Evolutionary conservation across 129 eudicot genomes (phyloP), one percentile per base, ranked within the genome.

Genomic region (Chrysanthemum lavandulifolium): DNA sequence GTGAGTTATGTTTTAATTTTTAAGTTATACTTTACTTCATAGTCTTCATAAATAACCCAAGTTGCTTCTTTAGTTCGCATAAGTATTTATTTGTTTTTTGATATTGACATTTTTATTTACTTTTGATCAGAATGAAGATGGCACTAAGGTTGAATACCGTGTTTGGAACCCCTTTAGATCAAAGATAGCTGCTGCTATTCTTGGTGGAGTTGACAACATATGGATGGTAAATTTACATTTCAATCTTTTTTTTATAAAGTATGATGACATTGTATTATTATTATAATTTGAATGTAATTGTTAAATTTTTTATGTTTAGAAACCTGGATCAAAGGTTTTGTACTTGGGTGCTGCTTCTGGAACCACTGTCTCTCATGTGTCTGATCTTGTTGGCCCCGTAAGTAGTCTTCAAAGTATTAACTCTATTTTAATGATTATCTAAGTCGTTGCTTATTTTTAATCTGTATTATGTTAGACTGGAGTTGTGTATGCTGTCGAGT

Each of bases 261-360:
- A 54, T 15, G 16, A 55, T 55, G 61, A 16, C 61, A 1, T 56
- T 7, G 2, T 40, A 40, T 40, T 40, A 6, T 40, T 40, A 6
- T 29, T 40, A 40, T 52, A 53, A 12, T 5, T 53, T 3, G 13
- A 13, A 3, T 4, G 0, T 53, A 31, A 14, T 3, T 53, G 14
- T 15, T 2, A 23, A 9, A 2, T 11, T 33, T 21, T 53, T 6
- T 40, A 6, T 7, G 58, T 73, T 10, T 8, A 92, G 98, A 83
- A 89, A 89, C 98, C 98, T 49, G 98, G 98, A 1, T 82, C 98
- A 3, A 55, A 56, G 47, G 98, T 92, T 12, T 86, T 92, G n/a
- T 92, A 92, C 75, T 89, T 92, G 6, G 98, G 98, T 72, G 98
- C 98, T 75, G 96, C 98, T 63, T 92, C 98, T 2, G 98, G 98